Conservation (phyloP, 78 protist species). For the Dictyostelium capitatum region DNA sequence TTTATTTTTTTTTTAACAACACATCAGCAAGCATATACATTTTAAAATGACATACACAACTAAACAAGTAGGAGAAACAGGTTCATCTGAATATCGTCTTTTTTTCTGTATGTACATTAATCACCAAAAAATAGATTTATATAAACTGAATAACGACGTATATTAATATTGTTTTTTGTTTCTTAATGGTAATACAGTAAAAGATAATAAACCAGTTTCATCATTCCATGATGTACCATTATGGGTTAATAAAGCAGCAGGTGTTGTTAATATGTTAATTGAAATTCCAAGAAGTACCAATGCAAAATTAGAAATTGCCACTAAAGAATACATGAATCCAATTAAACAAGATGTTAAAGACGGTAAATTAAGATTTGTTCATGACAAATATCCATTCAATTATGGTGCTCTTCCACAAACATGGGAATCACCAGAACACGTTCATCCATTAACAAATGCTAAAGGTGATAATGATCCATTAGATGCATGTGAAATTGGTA, state of each 20-base stretch:
- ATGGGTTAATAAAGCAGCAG: conserved; percentile 25
- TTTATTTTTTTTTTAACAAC: background rate
- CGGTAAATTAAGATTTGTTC: conserved; percentile 88
- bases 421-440: conserved; percentile 90
- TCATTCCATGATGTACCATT: conserved; percentile 94
- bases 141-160: too few relatives aligned
- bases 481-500: conserved; percentile 93
- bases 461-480: conserved; percentile 96
- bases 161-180: background rate
- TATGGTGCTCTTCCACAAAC: conserved; percentile 97
- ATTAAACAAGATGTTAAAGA: conserved; percentile 93
- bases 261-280: conserved; percentile 82
- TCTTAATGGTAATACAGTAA: background rate
- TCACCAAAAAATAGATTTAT: too few relatives aligned
- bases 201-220: conserved; percentile 70
- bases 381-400: conserved; percentile 94
- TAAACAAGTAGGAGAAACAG: conserved; percentile 22
- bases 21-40: conserved; percentile 2
- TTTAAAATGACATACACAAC: conserved; percentile 1
- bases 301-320: conserved; percentile 92
- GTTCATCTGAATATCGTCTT: background rate
- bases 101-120: background rate
- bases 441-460: conserved; percentile 58
- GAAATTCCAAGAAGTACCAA: conserved; percentile 94
- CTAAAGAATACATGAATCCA: conserved; percentile 88